Percentiles rank a stretch among this genome's conserved stretches.
These are phyloP conservation scores for Populus alba DNA, from an alignment of 345 rosid species.

Conservation along the genomic window DNA sequence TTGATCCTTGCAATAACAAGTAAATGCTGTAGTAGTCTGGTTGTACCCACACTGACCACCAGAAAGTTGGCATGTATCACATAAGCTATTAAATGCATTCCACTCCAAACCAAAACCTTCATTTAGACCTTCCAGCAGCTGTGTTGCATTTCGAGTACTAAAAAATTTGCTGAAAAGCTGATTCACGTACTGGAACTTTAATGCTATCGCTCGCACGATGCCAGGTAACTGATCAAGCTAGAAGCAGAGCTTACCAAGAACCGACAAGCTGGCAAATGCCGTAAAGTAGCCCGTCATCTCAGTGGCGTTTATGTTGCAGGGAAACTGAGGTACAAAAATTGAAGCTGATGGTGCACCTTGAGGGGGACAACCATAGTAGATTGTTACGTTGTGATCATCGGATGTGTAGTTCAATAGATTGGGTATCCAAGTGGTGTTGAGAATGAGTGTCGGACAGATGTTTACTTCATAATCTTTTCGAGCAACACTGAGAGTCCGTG, in stretches of 20 bases:
- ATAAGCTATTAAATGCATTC: constrained; percentile 13
- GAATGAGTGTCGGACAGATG: constrained; percentile 13
- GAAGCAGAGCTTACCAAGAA: background rate
- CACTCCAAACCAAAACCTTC: constrained; percentile 30
- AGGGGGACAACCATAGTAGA: constrained; percentile 27
- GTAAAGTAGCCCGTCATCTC: constrained; percentile 6
- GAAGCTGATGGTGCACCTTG: accelerated
- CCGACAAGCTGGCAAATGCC: background rate
- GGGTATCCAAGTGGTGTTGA: constrained; percentile 1
- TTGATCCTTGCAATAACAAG: constrained; percentile 22
- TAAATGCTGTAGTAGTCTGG: background rate
- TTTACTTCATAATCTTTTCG: constrained; percentile 23
- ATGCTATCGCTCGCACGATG: constrained; percentile 4
- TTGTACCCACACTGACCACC: constrained; percentile 40
- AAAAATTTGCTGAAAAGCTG: background rate
- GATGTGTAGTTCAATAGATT: background rate
- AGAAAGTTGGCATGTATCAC: background rate
- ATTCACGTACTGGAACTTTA: constrained; percentile 4
- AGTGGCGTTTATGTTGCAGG: no score
- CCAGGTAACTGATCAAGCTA: background rate
- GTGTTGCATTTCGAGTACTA: accelerated
- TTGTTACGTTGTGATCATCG: background rate
- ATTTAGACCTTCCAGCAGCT: constrained; percentile 8
- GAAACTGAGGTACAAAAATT: accelerated
- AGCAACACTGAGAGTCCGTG: constrained; percentile 7